Evolutionary conservation across 306 rosid genomes (phyloP), one percentile per base, ranked within the genome.

Genomic region (Carpinus fangiana): DNA sequence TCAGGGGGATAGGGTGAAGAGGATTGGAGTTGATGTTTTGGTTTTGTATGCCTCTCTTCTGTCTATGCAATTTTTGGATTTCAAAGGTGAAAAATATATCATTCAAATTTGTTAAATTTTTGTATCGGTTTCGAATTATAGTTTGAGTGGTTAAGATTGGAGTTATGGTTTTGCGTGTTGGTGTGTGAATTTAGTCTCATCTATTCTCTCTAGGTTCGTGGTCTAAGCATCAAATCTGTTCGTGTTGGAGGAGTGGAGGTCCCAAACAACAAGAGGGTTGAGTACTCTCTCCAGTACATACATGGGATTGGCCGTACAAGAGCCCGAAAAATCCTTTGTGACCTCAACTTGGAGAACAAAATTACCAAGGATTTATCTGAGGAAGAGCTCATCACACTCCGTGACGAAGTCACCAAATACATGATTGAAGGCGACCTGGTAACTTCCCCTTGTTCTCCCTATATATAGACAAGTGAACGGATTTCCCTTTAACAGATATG

Each of bases 371-470:
- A 95, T 52, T 85, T 94, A 60, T 73, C 85, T 12, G 97, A 92
- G 60, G 97, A 88, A 60, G 97, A 94, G 16, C 98, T 94, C 72
- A 81, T 88, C 62, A 77, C 74, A 66, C 79, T 94, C n/a, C 84
- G 98, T 66, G 97, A 88, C 36, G 96, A 94, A 73, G 97, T 94
- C 38, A 87, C 94, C 72, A 94, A 94, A 82, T 92, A 86, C 90
- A 85, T 85, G 90, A 89, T 85, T 75, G 98, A 94, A 89, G 98
- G 98, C 9, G 97, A 94, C 72, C 76, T 94, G 97, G 98, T 94
- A 84, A 73, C 4, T 52, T 41, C 14, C 59, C n/a, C 4, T 1
- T 9, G 26, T 12, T 12, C 8, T 74, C 36, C 45, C 11, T 64
- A 54, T 36, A 12, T 16, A 56, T 4, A 38, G 65, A 66, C 20